Conservation (phyloP, 768 basidiomycete species). For the Russula abietina region DNA sequence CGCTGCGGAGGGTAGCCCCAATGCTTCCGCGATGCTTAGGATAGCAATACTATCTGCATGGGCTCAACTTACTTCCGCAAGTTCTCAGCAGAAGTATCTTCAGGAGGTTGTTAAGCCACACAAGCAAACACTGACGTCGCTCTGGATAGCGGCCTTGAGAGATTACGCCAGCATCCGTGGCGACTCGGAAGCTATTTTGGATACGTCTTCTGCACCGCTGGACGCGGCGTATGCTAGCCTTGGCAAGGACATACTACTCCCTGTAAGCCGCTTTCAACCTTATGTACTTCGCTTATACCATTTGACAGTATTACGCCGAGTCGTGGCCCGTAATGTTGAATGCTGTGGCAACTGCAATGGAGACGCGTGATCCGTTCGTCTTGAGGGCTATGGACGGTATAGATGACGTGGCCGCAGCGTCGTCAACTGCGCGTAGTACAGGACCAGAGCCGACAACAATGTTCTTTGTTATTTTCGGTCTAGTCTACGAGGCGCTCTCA, state of each 20-base stretch:
- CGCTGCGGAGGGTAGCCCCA: slow-evolving; percentile 80
- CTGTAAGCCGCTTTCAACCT: slow-evolving; percentile 47
- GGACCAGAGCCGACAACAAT: slow-evolving; percentile 64
- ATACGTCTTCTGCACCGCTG: slow-evolving; percentile 63
- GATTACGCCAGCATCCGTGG: slow-evolving; percentile 90
- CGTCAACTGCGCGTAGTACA: slow-evolving; percentile 29
- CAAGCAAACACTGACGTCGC: slow-evolving; percentile 59
- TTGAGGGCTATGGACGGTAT: slow-evolving; percentile 79
- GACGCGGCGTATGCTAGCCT: slow-evolving; percentile 84
- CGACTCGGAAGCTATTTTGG: slow-evolving; percentile 81
- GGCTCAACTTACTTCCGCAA: slow-evolving; percentile 86
- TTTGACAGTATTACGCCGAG: slow-evolving; percentile 71
- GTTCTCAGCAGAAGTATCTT: slow-evolving; percentile 67
- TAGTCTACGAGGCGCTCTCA: slow-evolving; percentile 86
- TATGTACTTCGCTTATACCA: slow-evolving; percentile 5
- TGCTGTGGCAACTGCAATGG: slow-evolving; percentile 79
- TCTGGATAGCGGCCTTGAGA: slow-evolving; percentile 85
- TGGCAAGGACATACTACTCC: slow-evolving; percentile 84
- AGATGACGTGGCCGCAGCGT: slow-evolving; percentile 34
- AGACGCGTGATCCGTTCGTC: slow-evolving; percentile 57
- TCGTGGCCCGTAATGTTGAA: slow-evolving; percentile 80
- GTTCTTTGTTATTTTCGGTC: slow-evolving; percentile 87
- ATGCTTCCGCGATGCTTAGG: slow-evolving; percentile 90
- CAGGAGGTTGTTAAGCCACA: slow-evolving; percentile 78
- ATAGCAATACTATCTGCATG: slow-evolving; percentile 92